Evolutionary conservation across 768 basidiomycete genomes (phyloP).

Genomic region (Suillus luteus): DNA sequence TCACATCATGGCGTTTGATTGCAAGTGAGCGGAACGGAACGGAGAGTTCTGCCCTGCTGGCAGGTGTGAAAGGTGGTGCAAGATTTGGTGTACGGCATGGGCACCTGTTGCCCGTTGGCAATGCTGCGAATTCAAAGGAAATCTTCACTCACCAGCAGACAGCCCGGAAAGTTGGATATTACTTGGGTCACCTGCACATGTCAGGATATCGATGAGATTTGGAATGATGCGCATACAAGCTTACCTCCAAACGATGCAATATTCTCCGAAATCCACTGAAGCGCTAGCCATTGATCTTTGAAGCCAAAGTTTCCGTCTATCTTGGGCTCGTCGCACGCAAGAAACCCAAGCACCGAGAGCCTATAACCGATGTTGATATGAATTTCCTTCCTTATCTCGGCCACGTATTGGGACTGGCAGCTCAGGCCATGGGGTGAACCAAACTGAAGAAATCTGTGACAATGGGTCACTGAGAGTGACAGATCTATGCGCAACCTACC

Average conservation of each 20-base stretch:
- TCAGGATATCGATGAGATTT: constrained; percentile 3
- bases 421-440: constrained; percentile 68
- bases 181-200: constrained; percentile 51
- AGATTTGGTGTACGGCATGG: constrained; percentile 73
- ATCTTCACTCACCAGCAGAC: constrained; percentile 57
- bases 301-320: constrained; percentile 80
- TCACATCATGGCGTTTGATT: constrained; percentile 76
- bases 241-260: constrained; percentile 70
- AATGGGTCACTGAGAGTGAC: constrained; percentile 3
- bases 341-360: constrained; percentile 74
- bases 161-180: constrained; percentile 66
- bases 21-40: constrained; percentile 64
- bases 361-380: constrained; percentile 81
- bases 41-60: constrained; percentile 59
- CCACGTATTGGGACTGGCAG: constrained; percentile 66
- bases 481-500: constrained; percentile 41
- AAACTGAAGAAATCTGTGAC: constrained; percentile 69
- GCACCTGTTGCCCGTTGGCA: constrained; percentile 44
- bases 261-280: constrained; percentile 73
- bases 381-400: constrained; percentile 64
- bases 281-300: constrained; percentile 80
- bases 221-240: constrained; percentile 9
- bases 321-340: constrained; percentile 62
- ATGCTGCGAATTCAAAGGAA: neutral
- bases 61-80: constrained; percentile 68